These are phyloP conservation scores for Biscogniauxia mediterranea DNA, from an alignment of 2,329 filamentous ascomycete genomes.

Conservation along the genomic window DNA sequence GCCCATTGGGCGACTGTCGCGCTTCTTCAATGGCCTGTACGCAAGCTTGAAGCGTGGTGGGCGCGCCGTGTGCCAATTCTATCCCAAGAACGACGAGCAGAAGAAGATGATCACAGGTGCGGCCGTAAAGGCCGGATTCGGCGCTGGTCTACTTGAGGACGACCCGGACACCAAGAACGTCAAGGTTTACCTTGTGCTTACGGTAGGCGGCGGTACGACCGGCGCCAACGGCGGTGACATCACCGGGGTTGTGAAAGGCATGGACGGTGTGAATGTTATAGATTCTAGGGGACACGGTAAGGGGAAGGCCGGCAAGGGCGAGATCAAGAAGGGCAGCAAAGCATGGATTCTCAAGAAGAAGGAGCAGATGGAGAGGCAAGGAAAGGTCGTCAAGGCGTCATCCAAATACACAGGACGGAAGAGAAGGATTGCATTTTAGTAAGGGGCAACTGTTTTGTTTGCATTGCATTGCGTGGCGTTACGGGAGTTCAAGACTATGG, in stretches of 20 bases:
- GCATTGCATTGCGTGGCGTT: conserved; percentile 29
- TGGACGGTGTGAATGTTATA: conserved; percentile 83
- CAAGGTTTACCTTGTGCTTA: conserved; percentile 94
- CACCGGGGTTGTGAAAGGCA: conserved; percentile 81
- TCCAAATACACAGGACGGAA: conserved; percentile 95
- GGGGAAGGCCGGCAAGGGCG: conserved; percentile 42
- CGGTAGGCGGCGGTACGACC: conserved; percentile 65
- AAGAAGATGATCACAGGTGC: conserved; percentile 88
- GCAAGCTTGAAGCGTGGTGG: conserved; percentile 79
- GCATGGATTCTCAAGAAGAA: conserved; percentile 84
- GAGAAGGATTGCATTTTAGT: conserved; percentile 72
- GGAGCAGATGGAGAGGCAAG: conserved; percentile 90
- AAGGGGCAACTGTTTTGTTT: conserved; percentile 9
- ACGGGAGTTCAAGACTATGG: conserved; percentile 13
- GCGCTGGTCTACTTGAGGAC: conserved; percentile 91
- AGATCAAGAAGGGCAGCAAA: conserved; percentile 77
- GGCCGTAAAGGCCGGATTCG: conserved; percentile 91
- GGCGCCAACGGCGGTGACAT: conserved; percentile 69
- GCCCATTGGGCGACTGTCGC: conserved; percentile 70
- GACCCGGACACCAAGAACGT: conserved; percentile 94
- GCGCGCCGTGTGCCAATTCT: conserved; percentile 93
- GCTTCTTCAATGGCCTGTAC: conserved; percentile 94
- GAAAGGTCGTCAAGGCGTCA: conserved; percentile 86
- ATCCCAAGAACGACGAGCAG: conserved; percentile 92
- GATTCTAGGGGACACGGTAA: conserved; percentile 61